These are phyloP conservation scores for Aspergillus affinis DNA, from an alignment of 495 filamentous ascomycete species.

Conservation along the genomic window DNA sequence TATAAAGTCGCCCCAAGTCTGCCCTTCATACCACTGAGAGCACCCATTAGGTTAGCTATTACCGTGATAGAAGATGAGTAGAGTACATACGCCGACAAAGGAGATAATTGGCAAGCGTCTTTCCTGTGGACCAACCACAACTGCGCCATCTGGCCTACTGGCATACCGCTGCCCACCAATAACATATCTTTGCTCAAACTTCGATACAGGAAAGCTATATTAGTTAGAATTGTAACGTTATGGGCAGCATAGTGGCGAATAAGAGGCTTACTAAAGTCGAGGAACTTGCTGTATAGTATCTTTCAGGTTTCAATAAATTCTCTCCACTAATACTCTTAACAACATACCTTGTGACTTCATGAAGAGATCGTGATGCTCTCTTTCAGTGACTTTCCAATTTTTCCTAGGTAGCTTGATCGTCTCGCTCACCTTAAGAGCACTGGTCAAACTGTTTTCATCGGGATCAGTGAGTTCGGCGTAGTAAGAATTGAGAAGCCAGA, in stretches of 20 bases:
- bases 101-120: slow-evolving; percentile 5
- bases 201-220: slow-evolving; percentile 3
- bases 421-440: neutral
- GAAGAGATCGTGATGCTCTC: slow-evolving; percentile 3
- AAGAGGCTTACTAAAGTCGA: slow-evolving; percentile 3
- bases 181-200: slow-evolving; percentile 7
- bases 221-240: neutral
- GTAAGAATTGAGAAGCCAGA: no score
- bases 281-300: neutral
- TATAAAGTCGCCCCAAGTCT: slow-evolving; percentile 9
- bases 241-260: neutral
- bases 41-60: slow-evolving; percentile 1
- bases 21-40: slow-evolving; percentile 10
- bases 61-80: neutral
- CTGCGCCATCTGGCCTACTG: slow-evolving; percentile 2
- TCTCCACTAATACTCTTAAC: slow-evolving; percentile 3
- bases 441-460: no score
- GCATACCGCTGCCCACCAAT: slow-evolving; percentile 5
- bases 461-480: no score
- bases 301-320: slow-evolving; percentile 1
- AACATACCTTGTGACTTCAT: slow-evolving; percentile 6
- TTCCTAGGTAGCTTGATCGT: slow-evolving; percentile 4
- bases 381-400: slow-evolving; percentile 7
- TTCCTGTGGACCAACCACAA: slow-evolving; percentile 1
- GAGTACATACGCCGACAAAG: slow-evolving; percentile 8